Evolutionary conservation across 768 basidiomycete genomes (phyloP).

Genomic region (Kwoniella botswanensis): DNA sequence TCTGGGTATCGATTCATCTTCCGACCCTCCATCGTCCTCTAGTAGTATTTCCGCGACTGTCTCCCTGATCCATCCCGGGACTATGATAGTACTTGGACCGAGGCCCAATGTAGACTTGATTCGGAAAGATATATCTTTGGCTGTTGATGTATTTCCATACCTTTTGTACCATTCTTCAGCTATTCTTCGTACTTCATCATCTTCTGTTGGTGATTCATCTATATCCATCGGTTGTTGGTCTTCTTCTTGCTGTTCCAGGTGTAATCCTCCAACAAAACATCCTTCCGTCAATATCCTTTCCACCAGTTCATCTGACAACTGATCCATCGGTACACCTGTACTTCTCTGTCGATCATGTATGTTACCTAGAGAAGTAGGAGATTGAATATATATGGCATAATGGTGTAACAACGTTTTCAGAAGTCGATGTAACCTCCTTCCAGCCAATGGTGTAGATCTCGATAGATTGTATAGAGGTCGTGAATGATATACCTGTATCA

Average conservation of each 20-base stretch:
- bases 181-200: slow-evolving; percentile 1
- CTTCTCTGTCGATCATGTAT: slow-evolving; percentile 68
- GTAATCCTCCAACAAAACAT: slow-evolving; percentile 75
- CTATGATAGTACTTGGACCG: slow-evolving; percentile 75
- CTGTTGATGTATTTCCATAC: slow-evolving; percentile 26
- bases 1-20: slow-evolving; percentile 83
- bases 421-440: slow-evolving; percentile 77
- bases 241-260: neutral
- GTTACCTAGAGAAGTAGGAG: slow-evolving; percentile 70
- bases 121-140: slow-evolving; percentile 23
- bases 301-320: slow-evolving; percentile 78
- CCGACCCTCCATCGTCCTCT: slow-evolving; percentile 68
- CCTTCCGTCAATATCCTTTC: slow-evolving; percentile 89
- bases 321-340: slow-evolving; percentile 71
- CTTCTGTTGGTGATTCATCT: slow-evolving; percentile 3
- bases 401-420: slow-evolving; percentile 78
- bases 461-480: slow-evolving; percentile 83
- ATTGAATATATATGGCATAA: slow-evolving; percentile 84
- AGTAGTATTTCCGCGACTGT: slow-evolving; percentile 88
- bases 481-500: slow-evolving; percentile 78
- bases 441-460: slow-evolving; percentile 84
- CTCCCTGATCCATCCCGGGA: slow-evolving; percentile 96
- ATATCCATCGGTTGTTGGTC: slow-evolving; percentile 5
- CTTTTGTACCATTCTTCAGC: slow-evolving; percentile 17
- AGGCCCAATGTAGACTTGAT: slow-evolving; percentile 56